These are phyloP conservation scores for Thyridium curvatum DNA, from an alignment of 2,329 filamentous ascomycete species.

Conservation along the genomic window DNA sequence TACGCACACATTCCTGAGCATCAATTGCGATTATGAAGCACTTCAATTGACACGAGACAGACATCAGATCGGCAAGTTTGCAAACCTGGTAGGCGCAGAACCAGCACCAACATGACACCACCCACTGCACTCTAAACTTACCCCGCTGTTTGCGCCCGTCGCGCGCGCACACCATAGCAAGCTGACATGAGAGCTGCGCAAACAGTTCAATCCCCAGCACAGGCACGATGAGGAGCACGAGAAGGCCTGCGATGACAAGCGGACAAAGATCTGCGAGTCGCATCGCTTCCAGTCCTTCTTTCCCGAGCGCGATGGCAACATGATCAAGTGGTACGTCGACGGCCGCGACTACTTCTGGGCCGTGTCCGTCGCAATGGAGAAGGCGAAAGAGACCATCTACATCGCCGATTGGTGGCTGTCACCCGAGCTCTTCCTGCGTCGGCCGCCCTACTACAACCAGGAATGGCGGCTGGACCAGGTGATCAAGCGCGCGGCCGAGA, in stretches of 20 bases:
- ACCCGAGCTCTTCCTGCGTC: slow-evolving; percentile 73
- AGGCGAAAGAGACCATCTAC: slow-evolving; percentile 88
- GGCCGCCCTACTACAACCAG: slow-evolving; percentile 76
- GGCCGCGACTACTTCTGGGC: slow-evolving; percentile 94
- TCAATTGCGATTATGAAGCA: neutral
- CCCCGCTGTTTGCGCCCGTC: no score
- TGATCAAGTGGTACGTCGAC: slow-evolving; percentile 96
- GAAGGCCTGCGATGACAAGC: slow-evolving; percentile 73
- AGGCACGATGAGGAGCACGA: slow-evolving; percentile 94
- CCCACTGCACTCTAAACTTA: neutral
- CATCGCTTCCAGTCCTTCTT: slow-evolving; percentile 90
- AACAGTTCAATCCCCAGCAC: slow-evolving; percentile 74
- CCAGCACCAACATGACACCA: no score
- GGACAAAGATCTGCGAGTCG: slow-evolving; percentile 61
- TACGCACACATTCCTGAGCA: slow-evolving; percentile 23
- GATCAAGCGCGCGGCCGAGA: slow-evolving; percentile 82
- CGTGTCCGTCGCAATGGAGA: slow-evolving; percentile 83
- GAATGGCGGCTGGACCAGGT: slow-evolving; percentile 83
- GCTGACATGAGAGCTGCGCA: slow-evolving; percentile 7
- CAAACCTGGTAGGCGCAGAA: slow-evolving; percentile 54
- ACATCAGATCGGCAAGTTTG: slow-evolving; percentile 56
- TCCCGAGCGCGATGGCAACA: slow-evolving; percentile 76
- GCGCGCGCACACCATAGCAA: no score
- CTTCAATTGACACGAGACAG: slow-evolving; percentile 16
- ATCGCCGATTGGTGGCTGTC: slow-evolving; percentile 97